Conservation (phyloP, 2,329 filamentous ascomycete species). For the Botrytis sinoallii region DNA sequence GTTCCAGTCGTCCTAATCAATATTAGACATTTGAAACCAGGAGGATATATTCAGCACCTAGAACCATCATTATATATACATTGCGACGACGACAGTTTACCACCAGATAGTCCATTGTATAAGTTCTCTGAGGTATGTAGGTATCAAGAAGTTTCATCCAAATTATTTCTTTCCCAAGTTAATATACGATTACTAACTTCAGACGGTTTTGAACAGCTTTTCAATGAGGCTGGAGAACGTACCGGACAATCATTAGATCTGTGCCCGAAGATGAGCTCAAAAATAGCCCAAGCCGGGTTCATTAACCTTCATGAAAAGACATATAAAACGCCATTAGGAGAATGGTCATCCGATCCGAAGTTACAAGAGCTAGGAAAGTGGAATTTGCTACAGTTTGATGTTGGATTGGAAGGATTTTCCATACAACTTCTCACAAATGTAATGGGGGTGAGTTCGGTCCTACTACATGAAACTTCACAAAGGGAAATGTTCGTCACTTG, state of each 20-base stretch:
- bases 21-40: slow-evolving; percentile 39
- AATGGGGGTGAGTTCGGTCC: slow-evolving; percentile 29
- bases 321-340: slow-evolving; percentile 36
- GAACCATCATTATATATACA: slow-evolving; percentile 32
- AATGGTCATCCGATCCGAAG: slow-evolving; percentile 37
- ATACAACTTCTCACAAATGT: slow-evolving; percentile 31
- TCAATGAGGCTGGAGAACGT: slow-evolving; percentile 42
- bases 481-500: neutral
- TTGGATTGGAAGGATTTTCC: slow-evolving; percentile 32
- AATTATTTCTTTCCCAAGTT: neutral
- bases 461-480: neutral
- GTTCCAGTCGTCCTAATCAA: neutral
- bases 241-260: slow-evolving; percentile 41
- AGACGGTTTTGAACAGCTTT: slow-evolving; percentile 34
- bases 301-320: slow-evolving; percentile 35
- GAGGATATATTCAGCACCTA: slow-evolving; percentile 39
- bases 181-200: neutral
- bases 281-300: slow-evolving; percentile 35
- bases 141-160: slow-evolving; percentile 3
- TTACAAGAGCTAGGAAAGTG: slow-evolving; percentile 34
- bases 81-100: slow-evolving; percentile 48
- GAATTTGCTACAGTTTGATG: slow-evolving; percentile 29
- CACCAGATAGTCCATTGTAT: slow-evolving; percentile 40
- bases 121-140: slow-evolving; percentile 40
- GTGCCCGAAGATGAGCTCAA: slow-evolving; percentile 26